Evolutionary conservation across 768 basidiomycete genomes (phyloP).

Genomic region (Neoboletus subvelutipes): DNA sequence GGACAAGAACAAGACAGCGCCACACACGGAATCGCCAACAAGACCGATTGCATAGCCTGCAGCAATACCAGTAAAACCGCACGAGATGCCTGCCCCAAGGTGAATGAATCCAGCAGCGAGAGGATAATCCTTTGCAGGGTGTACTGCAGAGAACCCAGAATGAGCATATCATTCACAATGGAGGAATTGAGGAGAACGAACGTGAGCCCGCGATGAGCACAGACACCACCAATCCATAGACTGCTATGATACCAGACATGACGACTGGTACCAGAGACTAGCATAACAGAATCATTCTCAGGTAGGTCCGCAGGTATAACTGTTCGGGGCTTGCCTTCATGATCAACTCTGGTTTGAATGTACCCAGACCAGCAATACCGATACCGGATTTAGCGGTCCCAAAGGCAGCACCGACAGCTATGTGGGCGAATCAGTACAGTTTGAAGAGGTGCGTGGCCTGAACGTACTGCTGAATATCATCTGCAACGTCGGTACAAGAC

Average conservation of each 20-base stretch:
- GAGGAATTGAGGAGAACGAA: slow-evolving; percentile 32
- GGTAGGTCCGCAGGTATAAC: neutral
- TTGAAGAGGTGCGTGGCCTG: neutral
- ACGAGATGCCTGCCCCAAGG: slow-evolving; percentile 88
- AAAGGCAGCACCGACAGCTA: slow-evolving; percentile 92
- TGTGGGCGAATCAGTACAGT: slow-evolving; percentile 11
- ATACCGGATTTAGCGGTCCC: slow-evolving; percentile 97
- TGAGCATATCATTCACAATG: slow-evolving; percentile 8
- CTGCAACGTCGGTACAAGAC: slow-evolving; percentile 40
- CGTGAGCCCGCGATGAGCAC: slow-evolving; percentile 81
- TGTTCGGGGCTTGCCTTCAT: slow-evolving; percentile 72
- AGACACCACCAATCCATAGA: slow-evolving; percentile 94
- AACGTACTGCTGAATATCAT: slow-evolving; percentile 94
- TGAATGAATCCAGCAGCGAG: slow-evolving; percentile 89
- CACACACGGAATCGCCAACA: slow-evolving; percentile 87
- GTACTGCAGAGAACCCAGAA: slow-evolving; percentile 45
- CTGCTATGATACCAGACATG: slow-evolving; percentile 98
- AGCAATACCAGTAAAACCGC: slow-evolving; percentile 87
- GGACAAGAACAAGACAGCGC: neutral
- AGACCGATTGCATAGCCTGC: slow-evolving; percentile 95
- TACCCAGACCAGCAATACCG: slow-evolving; percentile 92
- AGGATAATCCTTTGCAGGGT: slow-evolving; percentile 64
- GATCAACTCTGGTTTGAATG: slow-evolving; percentile 93
- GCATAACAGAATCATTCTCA: neutral
- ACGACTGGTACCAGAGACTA: slow-evolving; percentile 95